phyloP scores from a whole-genome alignment of 2,329 filamentous ascomycete species.

The Fusarium virguliforme region DNA sequence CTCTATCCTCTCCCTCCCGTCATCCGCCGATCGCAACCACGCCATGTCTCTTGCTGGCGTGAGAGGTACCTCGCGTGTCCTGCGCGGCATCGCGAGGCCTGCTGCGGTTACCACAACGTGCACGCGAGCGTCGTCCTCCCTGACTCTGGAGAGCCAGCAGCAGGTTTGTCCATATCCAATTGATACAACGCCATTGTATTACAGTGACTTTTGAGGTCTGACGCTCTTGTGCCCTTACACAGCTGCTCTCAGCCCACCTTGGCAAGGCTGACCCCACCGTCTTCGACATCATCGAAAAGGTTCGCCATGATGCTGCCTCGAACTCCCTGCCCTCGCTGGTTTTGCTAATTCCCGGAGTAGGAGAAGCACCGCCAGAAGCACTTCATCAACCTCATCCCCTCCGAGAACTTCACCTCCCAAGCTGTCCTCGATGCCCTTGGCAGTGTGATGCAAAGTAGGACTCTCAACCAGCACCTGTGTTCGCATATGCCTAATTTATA shows the following conservation, averaged over 20 bases:
- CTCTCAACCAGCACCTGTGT: slow-evolving; percentile 9
- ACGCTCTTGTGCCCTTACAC: slow-evolving; percentile 26
- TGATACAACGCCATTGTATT: slow-evolving; percentile 18
- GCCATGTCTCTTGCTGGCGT: slow-evolving; percentile 66
- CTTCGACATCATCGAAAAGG: slow-evolving; percentile 92
- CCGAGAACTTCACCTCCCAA: slow-evolving; percentile 95
- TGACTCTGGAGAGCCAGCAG: slow-evolving; percentile 71
- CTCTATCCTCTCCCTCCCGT: slow-evolving; percentile 12
- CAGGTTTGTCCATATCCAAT: slow-evolving; percentile 62
- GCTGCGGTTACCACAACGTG: slow-evolving; percentile 43
- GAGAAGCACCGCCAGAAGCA: slow-evolving; percentile 98
- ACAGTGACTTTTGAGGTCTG: slow-evolving; percentile 30
- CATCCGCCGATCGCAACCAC: slow-evolving; percentile 32
- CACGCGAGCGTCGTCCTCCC: slow-evolving; percentile 62
- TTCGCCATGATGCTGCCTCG: slow-evolving; percentile 58
- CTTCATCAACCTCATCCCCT: slow-evolving; percentile 97
- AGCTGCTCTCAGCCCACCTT: slow-evolving; percentile 87
- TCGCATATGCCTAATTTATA: slow-evolving; percentile 13
- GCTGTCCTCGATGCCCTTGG: slow-evolving; percentile 92
- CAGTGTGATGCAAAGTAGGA: slow-evolving; percentile 92
- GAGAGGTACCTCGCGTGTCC: slow-evolving; percentile 65
- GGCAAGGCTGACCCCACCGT: slow-evolving; percentile 89
- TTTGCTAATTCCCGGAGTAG: slow-evolving; percentile 61
- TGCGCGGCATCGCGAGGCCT: slow-evolving; percentile 60
- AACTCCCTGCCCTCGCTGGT: too few species aligned